Conservation (phyloP, 1,139 yeast genomes). For the Candida sp. region DNA sequence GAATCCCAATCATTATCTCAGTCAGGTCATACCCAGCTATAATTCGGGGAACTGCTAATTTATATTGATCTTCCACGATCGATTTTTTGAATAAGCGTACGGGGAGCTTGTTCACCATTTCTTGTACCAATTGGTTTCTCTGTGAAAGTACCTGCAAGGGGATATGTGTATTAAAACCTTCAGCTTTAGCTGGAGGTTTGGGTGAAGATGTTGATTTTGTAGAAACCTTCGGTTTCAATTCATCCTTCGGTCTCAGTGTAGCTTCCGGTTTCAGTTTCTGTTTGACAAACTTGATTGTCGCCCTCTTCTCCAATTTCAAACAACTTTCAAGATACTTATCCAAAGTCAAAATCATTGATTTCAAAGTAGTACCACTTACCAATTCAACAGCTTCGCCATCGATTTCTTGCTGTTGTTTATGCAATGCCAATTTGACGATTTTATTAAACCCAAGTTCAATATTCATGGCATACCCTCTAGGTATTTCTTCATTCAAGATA, state of each 20-base stretch:
- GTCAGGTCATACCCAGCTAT: constrained; percentile 17
- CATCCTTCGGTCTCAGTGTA: constrained; percentile 7
- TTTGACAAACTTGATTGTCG: constrained; percentile 29
- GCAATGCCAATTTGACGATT: constrained; percentile 38
- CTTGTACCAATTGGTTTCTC: constrained; percentile 17
- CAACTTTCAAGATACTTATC: constrained; percentile 58
- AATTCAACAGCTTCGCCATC: constrained; percentile 27
- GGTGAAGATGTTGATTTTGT: background rate
- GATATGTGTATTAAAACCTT: constrained; percentile 1
- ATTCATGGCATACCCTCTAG: constrained; percentile 65
- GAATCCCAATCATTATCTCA: constrained; percentile 19
- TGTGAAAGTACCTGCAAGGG: constrained; percentile 9
- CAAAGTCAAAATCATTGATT: constrained; percentile 52
- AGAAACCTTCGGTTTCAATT: no score
- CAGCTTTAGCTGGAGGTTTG: background rate
- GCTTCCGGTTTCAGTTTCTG: constrained; percentile 11
- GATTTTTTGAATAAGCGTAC: constrained; percentile 25
- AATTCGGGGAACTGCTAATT: constrained; percentile 19
- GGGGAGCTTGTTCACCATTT: constrained; percentile 20
- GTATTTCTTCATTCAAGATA: constrained; percentile 67
- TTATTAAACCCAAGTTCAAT: constrained; percentile 61
- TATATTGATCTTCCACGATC: constrained; percentile 14
- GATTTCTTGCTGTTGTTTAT: constrained; percentile 4
- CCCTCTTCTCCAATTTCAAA: constrained; percentile 55
- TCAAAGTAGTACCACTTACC: constrained; percentile 46